Conservation (phyloP, 305 asterid species). For the Fraxinus paxiana region DNA sequence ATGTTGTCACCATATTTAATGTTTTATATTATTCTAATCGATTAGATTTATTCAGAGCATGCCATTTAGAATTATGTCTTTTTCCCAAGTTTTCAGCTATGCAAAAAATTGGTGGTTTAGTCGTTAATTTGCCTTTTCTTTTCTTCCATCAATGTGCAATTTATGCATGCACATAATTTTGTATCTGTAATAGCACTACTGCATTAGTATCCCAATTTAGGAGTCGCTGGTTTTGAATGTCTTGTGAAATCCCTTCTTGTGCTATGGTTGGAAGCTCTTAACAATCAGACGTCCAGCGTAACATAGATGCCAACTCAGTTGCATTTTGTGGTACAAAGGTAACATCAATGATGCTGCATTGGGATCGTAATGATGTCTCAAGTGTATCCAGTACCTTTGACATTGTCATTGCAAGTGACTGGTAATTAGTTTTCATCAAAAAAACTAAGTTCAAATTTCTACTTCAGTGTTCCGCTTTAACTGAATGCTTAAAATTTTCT, state of each 20-base stretch:
- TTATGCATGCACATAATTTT: background rate
- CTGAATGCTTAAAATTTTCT: conserved; percentile 5
- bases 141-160: background rate
- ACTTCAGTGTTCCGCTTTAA: conserved; percentile 11
- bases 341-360: conserved; percentile 71
- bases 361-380: conserved; percentile 49
- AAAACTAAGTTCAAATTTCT: background rate
- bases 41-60: background rate
- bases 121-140: background rate
- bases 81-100: background rate
- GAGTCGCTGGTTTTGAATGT: background rate
- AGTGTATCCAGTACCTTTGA: conserved; percentile 55
- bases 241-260: conserved; percentile 20
- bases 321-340: conserved; percentile 61
- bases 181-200: background rate
- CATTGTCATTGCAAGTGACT: conserved; percentile 80
- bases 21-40: background rate
- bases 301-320: conserved; percentile 50
- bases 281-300: conserved; percentile 72
- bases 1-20: background rate
- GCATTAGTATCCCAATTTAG: background rate
- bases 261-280: conserved; percentile 35
- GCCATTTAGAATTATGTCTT: background rate
- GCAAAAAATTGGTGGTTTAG: background rate
- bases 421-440: conserved; percentile 46